Evolutionary conservation across 139 green algal species (phyloP).

Genomic region (Closterium sp.): DNA sequence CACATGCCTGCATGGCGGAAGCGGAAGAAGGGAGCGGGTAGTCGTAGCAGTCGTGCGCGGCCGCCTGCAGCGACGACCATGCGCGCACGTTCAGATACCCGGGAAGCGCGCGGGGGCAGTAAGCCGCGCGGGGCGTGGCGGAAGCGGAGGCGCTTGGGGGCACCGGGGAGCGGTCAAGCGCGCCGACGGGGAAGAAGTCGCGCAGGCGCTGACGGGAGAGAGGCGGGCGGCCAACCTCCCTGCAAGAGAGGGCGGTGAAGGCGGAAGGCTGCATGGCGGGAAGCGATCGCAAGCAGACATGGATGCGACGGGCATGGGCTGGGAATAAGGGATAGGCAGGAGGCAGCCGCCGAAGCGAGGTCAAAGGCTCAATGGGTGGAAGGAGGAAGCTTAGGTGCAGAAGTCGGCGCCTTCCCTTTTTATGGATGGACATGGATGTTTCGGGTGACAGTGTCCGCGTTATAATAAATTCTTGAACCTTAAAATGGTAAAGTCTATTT

Average conservation of each 20-base stretch:
- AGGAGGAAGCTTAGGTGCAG: no score
- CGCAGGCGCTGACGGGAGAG: background rate
- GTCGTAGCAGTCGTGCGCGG: background rate
- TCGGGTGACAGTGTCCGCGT: no score
- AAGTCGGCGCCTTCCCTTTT: no score
- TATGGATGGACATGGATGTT: no score
- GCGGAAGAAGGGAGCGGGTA: background rate
- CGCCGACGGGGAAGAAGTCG: background rate
- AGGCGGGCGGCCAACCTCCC: background rate
- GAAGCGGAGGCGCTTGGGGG: background rate
- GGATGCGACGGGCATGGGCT: background rate
- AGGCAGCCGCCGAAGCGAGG: no score
- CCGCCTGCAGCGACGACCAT: background rate
- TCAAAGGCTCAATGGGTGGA: no score
- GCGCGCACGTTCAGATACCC: background rate
- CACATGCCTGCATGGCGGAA: background rate
- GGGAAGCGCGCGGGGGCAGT: background rate
- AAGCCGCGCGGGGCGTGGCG: background rate
- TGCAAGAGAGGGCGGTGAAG: background rate
- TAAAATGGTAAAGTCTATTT: no score
- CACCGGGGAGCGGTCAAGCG: background rate
- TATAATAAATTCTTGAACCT: no score
- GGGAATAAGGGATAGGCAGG: background rate
- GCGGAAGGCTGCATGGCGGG: background rate
- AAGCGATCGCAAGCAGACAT: background rate